A percentile compares a stretch with the other conserved stretches of the same genome.
These are phyloP conservation scores for Rutstroemia sp. DNA, from an alignment of 2,329 filamentous ascomycete species.

Conservation along the genomic window DNA sequence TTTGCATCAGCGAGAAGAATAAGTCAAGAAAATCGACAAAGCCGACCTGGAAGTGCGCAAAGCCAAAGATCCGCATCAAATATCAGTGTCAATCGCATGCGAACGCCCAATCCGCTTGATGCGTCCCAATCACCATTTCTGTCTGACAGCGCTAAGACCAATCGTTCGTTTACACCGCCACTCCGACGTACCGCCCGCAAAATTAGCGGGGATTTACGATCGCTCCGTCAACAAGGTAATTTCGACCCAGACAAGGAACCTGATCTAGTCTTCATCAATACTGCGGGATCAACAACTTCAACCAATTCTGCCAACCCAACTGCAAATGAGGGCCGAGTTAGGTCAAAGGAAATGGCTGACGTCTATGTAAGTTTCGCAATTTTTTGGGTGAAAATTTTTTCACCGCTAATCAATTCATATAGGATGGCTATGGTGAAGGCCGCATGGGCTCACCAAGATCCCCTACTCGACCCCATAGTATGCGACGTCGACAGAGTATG, in stretches of 20 bases:
- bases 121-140: too few relatives aligned
- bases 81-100: conserved; percentile 24
- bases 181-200: conserved; percentile 61
- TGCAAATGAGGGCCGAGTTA: conserved; percentile 81
- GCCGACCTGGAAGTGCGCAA: conserved; percentile 23
- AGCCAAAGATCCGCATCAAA: conserved; percentile 23
- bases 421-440: conserved; percentile 94
- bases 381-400: conserved; percentile 12
- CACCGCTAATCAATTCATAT: conserved; percentile 15
- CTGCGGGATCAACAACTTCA: conserved; percentile 24
- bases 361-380: conserved; percentile 68
- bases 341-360: conserved; percentile 81
- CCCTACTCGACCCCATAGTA: conserved; percentile 87
- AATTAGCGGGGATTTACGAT: conserved; percentile 70
- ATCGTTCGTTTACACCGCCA: conserved; percentile 54
- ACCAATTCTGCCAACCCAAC: conserved; percentile 62
- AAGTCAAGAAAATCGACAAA: conserved; percentile 28
- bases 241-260: conserved; percentile 34
- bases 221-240: conserved; percentile 50
- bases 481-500: conserved; percentile 96
- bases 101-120: conserved; percentile 23
- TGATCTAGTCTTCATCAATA: conserved; percentile 38
- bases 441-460: conserved; percentile 81
- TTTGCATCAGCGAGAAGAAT: conserved; percentile 25
- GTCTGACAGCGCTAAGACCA: conserved; percentile 46